These are phyloP conservation scores for Helichrysum umbraculigerum DNA, from an alignment of 129 eudicot species.

Conservation along the genomic window DNA sequence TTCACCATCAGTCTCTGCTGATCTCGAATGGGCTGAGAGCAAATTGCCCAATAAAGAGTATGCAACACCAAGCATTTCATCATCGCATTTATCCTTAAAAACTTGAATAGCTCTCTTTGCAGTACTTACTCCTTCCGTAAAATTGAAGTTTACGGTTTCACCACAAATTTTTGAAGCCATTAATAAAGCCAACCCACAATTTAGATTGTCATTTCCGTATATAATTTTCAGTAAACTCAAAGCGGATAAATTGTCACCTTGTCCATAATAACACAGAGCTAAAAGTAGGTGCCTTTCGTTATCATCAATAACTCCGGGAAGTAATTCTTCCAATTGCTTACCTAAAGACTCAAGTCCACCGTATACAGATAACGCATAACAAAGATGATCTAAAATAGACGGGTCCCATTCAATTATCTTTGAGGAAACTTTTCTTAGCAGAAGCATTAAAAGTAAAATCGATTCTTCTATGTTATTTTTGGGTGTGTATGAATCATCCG, in stretches of 20 bases:
- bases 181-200: conserved; percentile 50
- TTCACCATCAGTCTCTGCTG: conserved; percentile 43
- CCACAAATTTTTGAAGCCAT: conserved; percentile 62
- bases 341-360: conserved; percentile 62
- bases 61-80: conserved; percentile 50
- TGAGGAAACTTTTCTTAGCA: conserved; percentile 53
- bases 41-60: conserved; percentile 58
- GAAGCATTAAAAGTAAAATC: conserved; percentile 61
- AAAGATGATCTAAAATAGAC: conserved; percentile 73
- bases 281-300: conserved; percentile 57
- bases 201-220: conserved; percentile 39
- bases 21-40: conserved; percentile 50
- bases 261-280: conserved; percentile 73
- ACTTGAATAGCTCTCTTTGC: conserved; percentile 55
- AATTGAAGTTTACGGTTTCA: conserved; percentile 36
- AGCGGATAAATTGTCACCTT: conserved; percentile 55
- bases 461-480: conserved; percentile 83
- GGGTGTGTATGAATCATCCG: conserved; percentile 64
- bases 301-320: conserved; percentile 54
- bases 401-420: conserved; percentile 72
- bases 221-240: conserved; percentile 53
- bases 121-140: conserved; percentile 48
- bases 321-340: conserved; percentile 59
- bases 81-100: conserved; percentile 44
- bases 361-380: conserved; percentile 64